These are phyloP conservation scores for Tricholoma sp. DNA, from an alignment of 768 basidiomycete species.

Conservation along the genomic window DNA sequence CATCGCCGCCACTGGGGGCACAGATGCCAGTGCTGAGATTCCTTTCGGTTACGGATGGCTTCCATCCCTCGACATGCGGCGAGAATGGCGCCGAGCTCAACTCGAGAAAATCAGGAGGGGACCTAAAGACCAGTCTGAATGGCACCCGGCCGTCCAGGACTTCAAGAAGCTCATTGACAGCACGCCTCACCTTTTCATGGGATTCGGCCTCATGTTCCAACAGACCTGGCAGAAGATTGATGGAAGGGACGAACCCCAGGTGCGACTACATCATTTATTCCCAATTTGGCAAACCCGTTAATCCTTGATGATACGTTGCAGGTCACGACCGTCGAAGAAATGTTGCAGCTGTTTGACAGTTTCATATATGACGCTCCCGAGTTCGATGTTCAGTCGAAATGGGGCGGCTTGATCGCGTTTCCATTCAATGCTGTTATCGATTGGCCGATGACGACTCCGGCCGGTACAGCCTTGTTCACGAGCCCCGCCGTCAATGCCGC, in stretches of 20 bases:
- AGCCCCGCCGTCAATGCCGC: conserved; percentile 12
- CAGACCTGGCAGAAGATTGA: conserved; percentile 8
- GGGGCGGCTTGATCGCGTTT: conserved; percentile 8
- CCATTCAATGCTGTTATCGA: conserved; percentile 10
- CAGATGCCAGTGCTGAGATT: neutral
- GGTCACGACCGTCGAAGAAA: neutral
- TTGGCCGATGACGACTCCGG: conserved; percentile 14
- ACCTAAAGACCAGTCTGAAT: neutral
- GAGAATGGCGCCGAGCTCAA: neutral
- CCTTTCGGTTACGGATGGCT: neutral
- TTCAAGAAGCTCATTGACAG: conserved; percentile 25
- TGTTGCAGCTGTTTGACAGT: conserved; percentile 7
- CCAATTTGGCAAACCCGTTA: conserved; percentile 18
- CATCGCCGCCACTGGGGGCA: neutral
- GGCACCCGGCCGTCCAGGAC: conserved; percentile 18
- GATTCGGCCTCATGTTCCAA: conserved; percentile 31
- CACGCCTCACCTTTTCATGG: conserved; percentile 23
- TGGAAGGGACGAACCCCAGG: conserved; percentile 10
- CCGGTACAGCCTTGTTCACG: conserved; percentile 13
- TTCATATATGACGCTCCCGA: conserved; percentile 9
- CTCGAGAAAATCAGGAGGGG: neutral
- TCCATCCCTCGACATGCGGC: neutral
- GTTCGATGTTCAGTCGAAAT: conserved; percentile 3
- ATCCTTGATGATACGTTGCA: neutral
- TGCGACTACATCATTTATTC: conserved; percentile 15